Evolutionary conservation across 2,329 filamentous ascomycete species (phyloP).

Genomic region (Cadophora malorum): DNA sequence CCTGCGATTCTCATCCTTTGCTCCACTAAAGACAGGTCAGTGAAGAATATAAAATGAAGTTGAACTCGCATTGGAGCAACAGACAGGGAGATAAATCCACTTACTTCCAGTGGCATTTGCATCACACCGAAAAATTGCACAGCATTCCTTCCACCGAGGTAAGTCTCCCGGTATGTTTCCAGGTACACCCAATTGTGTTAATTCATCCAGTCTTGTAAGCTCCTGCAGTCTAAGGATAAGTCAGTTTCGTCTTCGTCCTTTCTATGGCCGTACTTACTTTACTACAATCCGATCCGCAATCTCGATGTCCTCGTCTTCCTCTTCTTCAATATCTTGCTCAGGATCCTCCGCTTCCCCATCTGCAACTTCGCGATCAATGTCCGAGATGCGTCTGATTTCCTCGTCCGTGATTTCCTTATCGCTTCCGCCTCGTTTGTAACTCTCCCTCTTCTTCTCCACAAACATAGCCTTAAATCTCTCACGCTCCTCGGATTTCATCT

Average conservation of each 20-base stretch:
- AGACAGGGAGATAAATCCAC: too few relatives aligned
- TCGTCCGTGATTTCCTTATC: constrained; percentile 10
- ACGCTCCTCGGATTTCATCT: constrained; percentile 1
- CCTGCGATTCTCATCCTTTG: constrained; percentile 29
- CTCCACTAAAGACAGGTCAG: not conserved
- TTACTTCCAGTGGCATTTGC: constrained; percentile 13
- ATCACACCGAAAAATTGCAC: constrained; percentile 34
- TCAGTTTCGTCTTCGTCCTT: too few relatives aligned
- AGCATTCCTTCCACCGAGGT: constrained; percentile 30
- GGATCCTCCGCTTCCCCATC: constrained; percentile 15
- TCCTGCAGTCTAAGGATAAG: constrained; percentile 16
- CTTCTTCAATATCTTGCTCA: not conserved
- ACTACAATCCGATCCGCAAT: constrained; percentile 13
- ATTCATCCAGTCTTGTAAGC: constrained; percentile 23
- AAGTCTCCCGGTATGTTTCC: not conserved
- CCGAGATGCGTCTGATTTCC: constrained; percentile 1
- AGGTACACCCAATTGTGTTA: constrained; percentile 23
- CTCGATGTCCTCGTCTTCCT: constrained; percentile 5
- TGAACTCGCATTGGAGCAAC: too few relatives aligned
- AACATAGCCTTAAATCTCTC: constrained; percentile 15
- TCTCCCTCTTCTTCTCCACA: not conserved
- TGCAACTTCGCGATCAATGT: not conserved
- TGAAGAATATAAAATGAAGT: too few relatives aligned
- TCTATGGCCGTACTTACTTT: not conserved
- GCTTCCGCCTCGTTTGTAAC: constrained; percentile 20